Base-by-base conservation (phyloP, 2,329 filamentous ascomycete genomes). In the Nigrospora osmanthi region DNA sequence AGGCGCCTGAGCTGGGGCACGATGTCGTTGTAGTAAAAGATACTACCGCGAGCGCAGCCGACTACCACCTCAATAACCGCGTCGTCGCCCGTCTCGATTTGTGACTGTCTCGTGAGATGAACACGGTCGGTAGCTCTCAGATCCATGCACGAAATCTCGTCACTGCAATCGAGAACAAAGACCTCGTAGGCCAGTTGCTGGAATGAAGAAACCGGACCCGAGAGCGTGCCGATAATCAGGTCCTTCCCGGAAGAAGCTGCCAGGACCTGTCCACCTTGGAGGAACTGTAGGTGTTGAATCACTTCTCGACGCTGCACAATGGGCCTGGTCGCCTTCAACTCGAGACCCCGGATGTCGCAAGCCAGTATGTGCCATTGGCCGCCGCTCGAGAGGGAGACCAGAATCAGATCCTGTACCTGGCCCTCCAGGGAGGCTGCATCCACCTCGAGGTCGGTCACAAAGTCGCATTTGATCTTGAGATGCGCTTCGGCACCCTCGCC, bases 1-100 rank as follows among this genome's bases (percentile, higher is more conserved):
- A 69, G 61, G 38, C 61, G 63, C 42, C 72, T 73, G 34, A 87
- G 69, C 49, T 78, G 78, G 46, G 68, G 62, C 11, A 91, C 58
- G 14, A 89, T 68, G 63, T 95, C 85, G 49, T 84, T 80, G 62
- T 95, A 95, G n/a, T 90, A 67, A 56, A 87, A 80, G 37, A 97
- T 85, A 19, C 79, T 76, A 52, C 93, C 93, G 42, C 81, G 78
- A 6, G 79, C 76, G 50, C 87, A 83, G 43, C 93, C 93, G 44
- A 95, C 67, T 4, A 83, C 83, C 23, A 98, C 63, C 57, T 95
- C 85, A n/a, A 93, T 62, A 11, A 77, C 64, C 4, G 52, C 56
- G 48, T 50, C 54, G 48, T 54, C 51, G 12, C 52, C 58, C 34
- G 35, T 50, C 55, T 46, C 63, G 42, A 23, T 50, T 60, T 54